Base-by-base conservation (phyloP, 1,284 basidiomycete genomes). In the Macrocybe sp. region DNA sequence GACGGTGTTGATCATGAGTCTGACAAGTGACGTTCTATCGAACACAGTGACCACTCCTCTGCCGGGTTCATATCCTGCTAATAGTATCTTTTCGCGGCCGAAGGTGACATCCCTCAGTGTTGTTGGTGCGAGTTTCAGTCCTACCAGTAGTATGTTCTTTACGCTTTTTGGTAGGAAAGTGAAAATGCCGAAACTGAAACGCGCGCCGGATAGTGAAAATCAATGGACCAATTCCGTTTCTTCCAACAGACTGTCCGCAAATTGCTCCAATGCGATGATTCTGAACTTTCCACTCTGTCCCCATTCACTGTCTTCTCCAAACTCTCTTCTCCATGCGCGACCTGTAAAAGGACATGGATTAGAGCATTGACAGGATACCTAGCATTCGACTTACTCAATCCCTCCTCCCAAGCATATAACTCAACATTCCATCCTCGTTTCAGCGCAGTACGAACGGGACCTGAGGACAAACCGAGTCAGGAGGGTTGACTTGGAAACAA, bases 401-500 rank as follows among this genome's bases (percentile, higher is more conserved):
- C 86, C 32, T 81, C 82, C 59, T 88, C 85, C 89, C 89, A 91
- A 5, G 86, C 87, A 61, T 89, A 89, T 58, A 95, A 62, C 68
- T 95, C 92, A 10, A 95, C 90, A 51, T 73, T 76, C 92, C 92
- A 95, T 1, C 92, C 92, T 46, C 83, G 79, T 64, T 82, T 83
- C 58, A 94, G 66, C 7, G 92, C 92, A 8, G 83, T 82, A 47
- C 87, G 72, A 9, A 92, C 89, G 45, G 86, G 85, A 0, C 91
- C 67, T 64, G 35, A 30, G 30, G 22, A 22, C 14, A 33, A 30
- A 33, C 30, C 14, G 12, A 46, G 10, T 31, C 22, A 22, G 10
- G 34, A 34, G 32, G 41, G 42, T 33, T n/a, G 41, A 47, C 44
- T 3, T 16, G 11, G 28, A 41, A 14, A 34, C 10, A 45, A 45